Conservation (phyloP, 805 yeast species). For the Clavispora fructus region DNA sequence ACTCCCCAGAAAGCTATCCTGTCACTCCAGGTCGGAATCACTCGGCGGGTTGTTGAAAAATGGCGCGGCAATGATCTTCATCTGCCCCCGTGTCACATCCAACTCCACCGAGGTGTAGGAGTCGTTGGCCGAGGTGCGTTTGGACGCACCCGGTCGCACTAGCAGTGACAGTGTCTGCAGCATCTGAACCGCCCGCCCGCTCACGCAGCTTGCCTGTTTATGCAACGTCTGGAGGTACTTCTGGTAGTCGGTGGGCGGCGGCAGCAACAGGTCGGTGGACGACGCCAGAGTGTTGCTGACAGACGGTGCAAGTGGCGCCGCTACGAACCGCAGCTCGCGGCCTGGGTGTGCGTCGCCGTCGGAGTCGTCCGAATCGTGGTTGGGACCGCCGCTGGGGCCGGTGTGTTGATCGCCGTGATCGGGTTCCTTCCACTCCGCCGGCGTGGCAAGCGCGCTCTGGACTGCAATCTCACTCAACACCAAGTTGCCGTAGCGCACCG, state of each 20-base stretch:
- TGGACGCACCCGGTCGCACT: conserved; percentile 3
- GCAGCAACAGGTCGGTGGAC: conserved; percentile 1
- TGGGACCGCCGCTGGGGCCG: not conserved
- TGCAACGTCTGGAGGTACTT: conserved; percentile 13
- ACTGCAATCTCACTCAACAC: conserved; percentile 6
- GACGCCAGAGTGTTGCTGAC: conserved; percentile 12
- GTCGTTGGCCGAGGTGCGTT: conserved; percentile 1
- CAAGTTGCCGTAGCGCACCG: conserved; percentile 23
- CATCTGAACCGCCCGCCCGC: conserved; percentile 13
- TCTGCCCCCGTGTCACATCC: conserved; percentile 7
- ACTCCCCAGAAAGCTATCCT: too few species aligned
- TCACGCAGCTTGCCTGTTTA: conserved; percentile 7
- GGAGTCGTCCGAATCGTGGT: too few species aligned
- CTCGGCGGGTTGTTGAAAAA: conserved; percentile 35
- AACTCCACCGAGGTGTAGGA: conserved; percentile 12
- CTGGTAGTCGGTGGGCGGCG: conserved; percentile 15
- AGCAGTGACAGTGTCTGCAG: conserved; percentile 10
- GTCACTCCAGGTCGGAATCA: conserved; percentile 24
- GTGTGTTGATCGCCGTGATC: not conserved
- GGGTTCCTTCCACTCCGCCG: conserved; percentile 1
- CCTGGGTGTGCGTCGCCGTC: not conserved
- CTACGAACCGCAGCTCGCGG: not conserved
- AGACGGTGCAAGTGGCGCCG: conserved; percentile 4
- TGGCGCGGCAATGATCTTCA: conserved; percentile 33
- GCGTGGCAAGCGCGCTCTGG: conserved; percentile 5